A percentile compares a stretch with the other conserved stretches of the same genome.
phyloP scores from a whole-genome alignment of 805 yeast genomes.

The Schwanniomyces polymorphus region DNA sequence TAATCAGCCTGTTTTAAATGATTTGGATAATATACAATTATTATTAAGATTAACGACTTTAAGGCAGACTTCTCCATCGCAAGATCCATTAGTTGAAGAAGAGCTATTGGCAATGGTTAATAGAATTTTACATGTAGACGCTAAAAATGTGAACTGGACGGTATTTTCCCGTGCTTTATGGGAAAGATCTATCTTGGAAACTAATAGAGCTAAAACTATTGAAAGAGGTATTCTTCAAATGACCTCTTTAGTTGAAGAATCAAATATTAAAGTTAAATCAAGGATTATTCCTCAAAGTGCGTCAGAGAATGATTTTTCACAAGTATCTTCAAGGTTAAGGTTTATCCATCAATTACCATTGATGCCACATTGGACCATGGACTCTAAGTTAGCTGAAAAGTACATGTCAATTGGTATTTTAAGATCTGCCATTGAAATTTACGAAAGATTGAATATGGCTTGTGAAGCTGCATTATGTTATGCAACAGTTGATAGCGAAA shows the following conservation, averaged over 20 bases:
- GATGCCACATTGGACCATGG: slow-evolving; percentile 84
- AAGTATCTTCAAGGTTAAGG: slow-evolving; percentile 53
- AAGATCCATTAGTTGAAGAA: slow-evolving; percentile 72
- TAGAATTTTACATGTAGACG: slow-evolving; percentile 61
- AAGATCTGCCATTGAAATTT: slow-evolving; percentile 86
- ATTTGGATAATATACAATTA: slow-evolving; percentile 72
- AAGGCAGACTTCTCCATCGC: slow-evolving; percentile 69
- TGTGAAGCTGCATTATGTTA: slow-evolving; percentile 89
- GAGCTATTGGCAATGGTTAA: slow-evolving; percentile 76
- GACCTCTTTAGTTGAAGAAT: slow-evolving; percentile 87
- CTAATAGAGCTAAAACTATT: slow-evolving; percentile 77
- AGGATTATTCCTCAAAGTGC: slow-evolving; percentile 50
- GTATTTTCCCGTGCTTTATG: slow-evolving; percentile 81
- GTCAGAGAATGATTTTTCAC: slow-evolving; percentile 20
- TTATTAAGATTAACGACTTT: slow-evolving; percentile 65
- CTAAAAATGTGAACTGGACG: slow-evolving; percentile 63
- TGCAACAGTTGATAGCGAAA: slow-evolving; percentile 78
- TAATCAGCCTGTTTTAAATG: slow-evolving; percentile 69
- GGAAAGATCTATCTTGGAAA: slow-evolving; percentile 85
- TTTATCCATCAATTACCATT: slow-evolving; percentile 75
- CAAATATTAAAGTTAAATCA: slow-evolving; percentile 65
- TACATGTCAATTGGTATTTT: slow-evolving; percentile 82
- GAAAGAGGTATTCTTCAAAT: slow-evolving; percentile 94
- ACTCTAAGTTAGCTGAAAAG: slow-evolving; percentile 78
- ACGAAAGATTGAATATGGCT: slow-evolving; percentile 71